A percentile compares a stretch with the other conserved stretches of the same genome.
phyloP scores from a whole-genome alignment of 352 stramenopile genomes.

The Globisporangium takayamanum region DNA sequence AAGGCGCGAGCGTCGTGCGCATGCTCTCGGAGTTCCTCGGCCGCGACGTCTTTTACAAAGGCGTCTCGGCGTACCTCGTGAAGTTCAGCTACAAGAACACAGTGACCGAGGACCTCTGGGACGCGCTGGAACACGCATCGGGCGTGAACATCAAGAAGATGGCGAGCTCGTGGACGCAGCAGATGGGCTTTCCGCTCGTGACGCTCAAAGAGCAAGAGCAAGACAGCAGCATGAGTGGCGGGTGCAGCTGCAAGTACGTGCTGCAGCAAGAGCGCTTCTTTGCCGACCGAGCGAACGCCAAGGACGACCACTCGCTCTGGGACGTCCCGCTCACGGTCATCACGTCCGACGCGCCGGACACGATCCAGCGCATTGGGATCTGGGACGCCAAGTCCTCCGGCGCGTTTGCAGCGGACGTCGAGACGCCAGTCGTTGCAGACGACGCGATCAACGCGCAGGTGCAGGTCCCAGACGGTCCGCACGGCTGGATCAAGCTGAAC shows the following conservation, averaged over 20 bases:
- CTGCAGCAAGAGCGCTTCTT: constrained; percentile 93
- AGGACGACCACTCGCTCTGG: constrained; percentile 74
- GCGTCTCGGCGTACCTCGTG: constrained; percentile 93
- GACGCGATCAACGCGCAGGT: constrained; percentile 85
- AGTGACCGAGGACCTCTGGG: constrained; percentile 94
- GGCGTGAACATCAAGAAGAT: constrained; percentile 89
- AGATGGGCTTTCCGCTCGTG: constrained; percentile 92
- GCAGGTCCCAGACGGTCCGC: constrained; percentile 30
- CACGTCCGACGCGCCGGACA: constrained; percentile 32
- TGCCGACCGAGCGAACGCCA: constrained; percentile 68
- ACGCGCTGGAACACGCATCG: constrained; percentile 86
- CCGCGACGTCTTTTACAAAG: constrained; percentile 63
- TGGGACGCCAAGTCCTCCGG: constrained; percentile 48
- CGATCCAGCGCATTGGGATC: constrained; percentile 56
- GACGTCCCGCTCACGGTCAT: constrained; percentile 80
- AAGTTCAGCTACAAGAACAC: constrained; percentile 94
- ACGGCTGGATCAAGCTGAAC: constrained; percentile 95
- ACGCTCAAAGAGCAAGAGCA: constrained; percentile 46
- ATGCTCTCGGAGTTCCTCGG: constrained; percentile 73
- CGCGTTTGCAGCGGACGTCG: constrained; percentile 11
- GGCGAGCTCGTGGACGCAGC: constrained; percentile 92
- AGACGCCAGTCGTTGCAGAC: constrained; percentile 50
- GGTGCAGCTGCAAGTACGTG: constrained; percentile 42
- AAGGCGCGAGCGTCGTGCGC: constrained; percentile 74
- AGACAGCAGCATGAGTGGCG: too few relatives aligned